phyloP scores from a whole-genome alignment of 106 monocot genomes.

The Phalaenopsis aphrodite region DNA sequence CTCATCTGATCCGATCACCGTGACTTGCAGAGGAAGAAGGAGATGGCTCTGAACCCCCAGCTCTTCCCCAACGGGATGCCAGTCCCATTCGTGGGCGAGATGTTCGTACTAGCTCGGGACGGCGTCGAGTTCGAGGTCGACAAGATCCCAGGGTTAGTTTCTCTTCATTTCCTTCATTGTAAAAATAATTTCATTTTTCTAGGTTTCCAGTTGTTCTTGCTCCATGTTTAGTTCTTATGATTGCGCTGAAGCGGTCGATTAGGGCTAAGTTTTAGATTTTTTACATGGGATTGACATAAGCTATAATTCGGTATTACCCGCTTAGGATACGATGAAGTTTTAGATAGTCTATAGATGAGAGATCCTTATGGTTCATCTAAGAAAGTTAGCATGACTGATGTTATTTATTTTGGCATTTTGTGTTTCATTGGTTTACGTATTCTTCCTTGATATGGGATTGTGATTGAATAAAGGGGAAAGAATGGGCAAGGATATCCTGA shows the following conservation, averaged over 20 bases:
- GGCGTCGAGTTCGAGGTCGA: slow-evolving; percentile 27
- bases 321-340: not conserved
- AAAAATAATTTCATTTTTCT: not conserved
- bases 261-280: not conserved
- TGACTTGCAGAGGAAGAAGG: not conserved
- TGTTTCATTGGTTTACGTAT: not conserved
- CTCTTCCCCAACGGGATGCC: slow-evolving; percentile 61
- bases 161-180: not conserved
- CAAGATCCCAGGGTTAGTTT: slow-evolving; percentile 21
- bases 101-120: slow-evolving; percentile 15
- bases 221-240: not conserved
- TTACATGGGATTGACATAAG: not conserved
- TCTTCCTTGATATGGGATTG: too few species aligned
- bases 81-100: slow-evolving; percentile 58
- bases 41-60: slow-evolving; percentile 83
- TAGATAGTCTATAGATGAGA: not conserved
- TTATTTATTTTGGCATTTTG: not conserved
- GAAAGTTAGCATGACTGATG: not conserved
- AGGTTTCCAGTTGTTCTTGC: not conserved
- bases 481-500: too few species aligned
- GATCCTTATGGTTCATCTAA: not conserved
- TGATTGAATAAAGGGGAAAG: too few species aligned
- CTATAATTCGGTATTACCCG: not conserved
- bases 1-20: not conserved
- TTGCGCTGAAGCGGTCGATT: not conserved